Conservation (phyloP, 148 eudicot genomes). For the Rhododendron williamsianum region DNA sequence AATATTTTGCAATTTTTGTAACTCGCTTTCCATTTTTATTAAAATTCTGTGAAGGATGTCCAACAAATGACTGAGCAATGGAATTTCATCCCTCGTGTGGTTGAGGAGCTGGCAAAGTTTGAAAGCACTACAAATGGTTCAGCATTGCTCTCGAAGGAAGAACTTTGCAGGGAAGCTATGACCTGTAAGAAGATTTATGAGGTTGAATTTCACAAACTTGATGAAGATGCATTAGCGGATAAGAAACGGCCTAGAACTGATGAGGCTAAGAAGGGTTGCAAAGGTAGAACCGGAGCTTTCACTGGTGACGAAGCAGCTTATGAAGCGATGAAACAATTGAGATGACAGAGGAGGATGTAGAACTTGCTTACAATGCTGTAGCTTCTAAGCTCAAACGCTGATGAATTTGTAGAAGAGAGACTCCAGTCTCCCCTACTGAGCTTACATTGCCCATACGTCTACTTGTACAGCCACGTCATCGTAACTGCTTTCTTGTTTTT, state of each 20-base stretch:
- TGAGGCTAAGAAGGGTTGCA: constrained; percentile 22
- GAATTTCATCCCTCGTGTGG: constrained; percentile 66
- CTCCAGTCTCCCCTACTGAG: not conserved
- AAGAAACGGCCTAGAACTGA: constrained; percentile 27
- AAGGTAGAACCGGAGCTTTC: not conserved
- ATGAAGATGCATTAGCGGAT: constrained; percentile 10
- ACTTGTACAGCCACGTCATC: not conserved
- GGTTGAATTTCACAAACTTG: constrained; percentile 32
- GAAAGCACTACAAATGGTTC: constrained; percentile 25
- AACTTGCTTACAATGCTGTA: constrained; percentile 56
- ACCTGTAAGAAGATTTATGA: constrained; percentile 66
- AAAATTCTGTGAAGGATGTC: constrained; percentile 36
- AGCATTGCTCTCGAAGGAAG: constrained; percentile 30
- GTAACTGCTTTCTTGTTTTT: not conserved
- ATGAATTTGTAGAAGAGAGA: not conserved
- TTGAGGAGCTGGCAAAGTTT: constrained; percentile 61
- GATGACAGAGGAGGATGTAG: constrained; percentile 92
- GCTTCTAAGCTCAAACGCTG: constrained; percentile 27
- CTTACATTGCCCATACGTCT: not conserved
- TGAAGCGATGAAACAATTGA: constrained; percentile 88
- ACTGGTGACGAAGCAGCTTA: constrained; percentile 25
- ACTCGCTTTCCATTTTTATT: constrained; percentile 3
- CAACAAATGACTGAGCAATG: constrained; percentile 63
- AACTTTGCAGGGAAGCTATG: constrained; percentile 57
- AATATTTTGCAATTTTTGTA: not conserved